A percentile compares a stretch with the other conserved stretches of the same genome.
phyloP scores from a whole-genome alignment of 257 asterid genomes.

The Ophiorrhiza pumila region DNA sequence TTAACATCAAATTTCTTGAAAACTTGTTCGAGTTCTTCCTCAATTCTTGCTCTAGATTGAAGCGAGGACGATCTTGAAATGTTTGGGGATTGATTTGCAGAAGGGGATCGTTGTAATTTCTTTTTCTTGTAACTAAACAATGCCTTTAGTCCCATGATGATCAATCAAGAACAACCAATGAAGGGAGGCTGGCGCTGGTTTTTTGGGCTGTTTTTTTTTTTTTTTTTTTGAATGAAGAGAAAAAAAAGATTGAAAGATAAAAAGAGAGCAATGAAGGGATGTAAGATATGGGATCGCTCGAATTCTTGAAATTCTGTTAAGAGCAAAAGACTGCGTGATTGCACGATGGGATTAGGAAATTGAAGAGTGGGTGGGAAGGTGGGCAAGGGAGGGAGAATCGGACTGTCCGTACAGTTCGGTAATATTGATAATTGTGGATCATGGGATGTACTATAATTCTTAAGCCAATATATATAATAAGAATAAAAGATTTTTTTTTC shows the following conservation, averaged over 20 bases:
- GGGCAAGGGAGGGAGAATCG: neutral
- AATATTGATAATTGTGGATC: neutral
- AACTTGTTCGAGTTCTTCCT: conserved; percentile 71
- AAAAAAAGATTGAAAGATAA: neutral
- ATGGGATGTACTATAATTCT: neutral
- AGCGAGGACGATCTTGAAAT: conserved; percentile 42
- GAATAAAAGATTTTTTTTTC: too few relatives aligned
- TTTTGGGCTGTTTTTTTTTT: neutral
- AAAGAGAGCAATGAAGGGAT: neutral
- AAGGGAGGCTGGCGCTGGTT: neutral
- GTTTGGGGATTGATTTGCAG: conserved; percentile 8
- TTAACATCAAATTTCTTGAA: conserved; percentile 81
- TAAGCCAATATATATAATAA: too few relatives aligned
- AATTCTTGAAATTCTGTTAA: conserved; percentile 6
- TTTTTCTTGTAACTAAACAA: conserved; percentile 54
- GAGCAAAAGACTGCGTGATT: conserved; percentile 5
- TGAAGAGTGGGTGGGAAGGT: too few relatives aligned
- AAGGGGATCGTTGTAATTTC: neutral
- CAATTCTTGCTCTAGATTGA: conserved; percentile 42
- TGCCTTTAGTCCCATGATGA: conserved; percentile 51
- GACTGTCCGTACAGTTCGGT: conserved; percentile 10
- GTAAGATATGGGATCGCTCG: neutral
- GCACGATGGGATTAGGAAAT: neutral
- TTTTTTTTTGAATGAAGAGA: neutral
- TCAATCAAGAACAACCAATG: neutral